Conservation (phyloP, 371 early-diverging fungal genomes). For the Amoeboaphelidium protococcarum region DNA sequence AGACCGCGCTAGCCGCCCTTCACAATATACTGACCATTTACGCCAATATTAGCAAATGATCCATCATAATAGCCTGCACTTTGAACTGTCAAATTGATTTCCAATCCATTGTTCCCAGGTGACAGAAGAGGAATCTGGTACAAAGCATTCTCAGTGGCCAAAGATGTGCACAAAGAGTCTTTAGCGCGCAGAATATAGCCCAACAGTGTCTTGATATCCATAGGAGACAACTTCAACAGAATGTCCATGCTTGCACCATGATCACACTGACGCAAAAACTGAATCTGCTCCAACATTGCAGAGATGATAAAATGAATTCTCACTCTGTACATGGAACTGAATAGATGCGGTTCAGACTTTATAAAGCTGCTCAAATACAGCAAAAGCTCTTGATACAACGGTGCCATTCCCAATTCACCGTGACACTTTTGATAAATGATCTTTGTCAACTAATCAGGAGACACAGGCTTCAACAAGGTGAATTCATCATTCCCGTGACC, state of each 20-base stretch:
- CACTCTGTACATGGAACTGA: conserved; percentile 54
- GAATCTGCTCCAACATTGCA: conserved; percentile 57
- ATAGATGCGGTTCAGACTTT: conserved; percentile 31
- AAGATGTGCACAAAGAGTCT: conserved; percentile 7
- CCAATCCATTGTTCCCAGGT: background rate
- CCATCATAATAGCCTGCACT: conserved; percentile 46
- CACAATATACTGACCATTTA: conserved; percentile 7
- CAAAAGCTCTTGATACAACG: conserved; percentile 55
- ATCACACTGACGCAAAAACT: conserved; percentile 32
- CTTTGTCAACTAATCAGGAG: conserved; percentile 30
- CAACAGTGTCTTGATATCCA: conserved; percentile 42
- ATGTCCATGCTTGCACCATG: conserved; percentile 52
- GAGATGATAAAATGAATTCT: conserved; percentile 54
- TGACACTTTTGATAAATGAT: conserved; percentile 29
- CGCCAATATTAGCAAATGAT: conserved; percentile 34
- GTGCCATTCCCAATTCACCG: conserved; percentile 50
- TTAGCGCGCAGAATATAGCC: conserved; percentile 38
- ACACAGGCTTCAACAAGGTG: conserved; percentile 29
- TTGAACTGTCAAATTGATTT: conserved; percentile 21
- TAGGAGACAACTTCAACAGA: conserved; percentile 42
- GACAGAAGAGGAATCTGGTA: no score
- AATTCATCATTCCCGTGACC: conserved; percentile 36
- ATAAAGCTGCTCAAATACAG: conserved; percentile 48
- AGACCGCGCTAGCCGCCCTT: conserved; percentile 30
- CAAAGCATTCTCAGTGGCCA: no score